Percentiles rank a stretch among this genome's conserved stretches.
These are phyloP conservation scores for Cryptosporidium viatorum DNA, from an alignment of 169 alveolate genomes.

Conservation along the genomic window DNA sequence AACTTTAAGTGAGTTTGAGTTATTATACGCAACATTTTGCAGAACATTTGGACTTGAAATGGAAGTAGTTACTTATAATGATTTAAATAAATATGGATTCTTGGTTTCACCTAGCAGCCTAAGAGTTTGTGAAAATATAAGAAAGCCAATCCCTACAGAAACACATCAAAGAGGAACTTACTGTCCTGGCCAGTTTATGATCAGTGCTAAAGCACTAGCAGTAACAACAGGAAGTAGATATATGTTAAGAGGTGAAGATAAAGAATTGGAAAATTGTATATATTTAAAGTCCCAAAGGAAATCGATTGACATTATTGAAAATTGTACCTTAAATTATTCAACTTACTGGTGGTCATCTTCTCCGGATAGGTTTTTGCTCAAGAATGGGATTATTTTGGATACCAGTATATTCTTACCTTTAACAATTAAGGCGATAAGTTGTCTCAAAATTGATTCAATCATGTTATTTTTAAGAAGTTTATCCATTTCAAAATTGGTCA, in stretches of 20 bases:
- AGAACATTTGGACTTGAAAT: conserved; percentile 69
- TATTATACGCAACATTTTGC: conserved; percentile 74
- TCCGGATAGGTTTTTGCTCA: conserved; percentile 77
- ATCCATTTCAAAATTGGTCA: neutral
- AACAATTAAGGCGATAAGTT: conserved; percentile 15
- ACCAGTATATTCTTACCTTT: conserved; percentile 64
- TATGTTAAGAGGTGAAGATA: neutral
- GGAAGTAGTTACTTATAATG: conserved; percentile 71
- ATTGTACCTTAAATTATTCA: conserved; percentile 54
- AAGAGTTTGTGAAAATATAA: conserved; percentile 77
- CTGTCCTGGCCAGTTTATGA: conserved; percentile 80
- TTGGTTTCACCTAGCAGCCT: conserved; percentile 73
- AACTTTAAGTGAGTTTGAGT: conserved; percentile 66
- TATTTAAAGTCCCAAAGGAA: conserved; percentile 69
- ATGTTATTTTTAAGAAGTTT: conserved; percentile 28
- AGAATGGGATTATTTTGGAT: conserved; percentile 75
- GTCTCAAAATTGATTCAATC: conserved; percentile 8
- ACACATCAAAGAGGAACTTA: conserved; percentile 76
- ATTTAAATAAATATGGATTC: conserved; percentile 72
- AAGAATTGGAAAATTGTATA: conserved; percentile 21
- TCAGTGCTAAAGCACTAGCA: conserved; percentile 78
- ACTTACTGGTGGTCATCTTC: conserved; percentile 79
- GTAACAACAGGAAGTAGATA: conserved; percentile 45
- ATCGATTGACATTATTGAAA: conserved; percentile 75
- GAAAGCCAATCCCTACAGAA: conserved; percentile 78